Evolutionary conservation across 805 yeast species (phyloP), one percentile per base, ranked within the genome.

Genomic region (Hanseniaspora jakobsenii): DNA sequence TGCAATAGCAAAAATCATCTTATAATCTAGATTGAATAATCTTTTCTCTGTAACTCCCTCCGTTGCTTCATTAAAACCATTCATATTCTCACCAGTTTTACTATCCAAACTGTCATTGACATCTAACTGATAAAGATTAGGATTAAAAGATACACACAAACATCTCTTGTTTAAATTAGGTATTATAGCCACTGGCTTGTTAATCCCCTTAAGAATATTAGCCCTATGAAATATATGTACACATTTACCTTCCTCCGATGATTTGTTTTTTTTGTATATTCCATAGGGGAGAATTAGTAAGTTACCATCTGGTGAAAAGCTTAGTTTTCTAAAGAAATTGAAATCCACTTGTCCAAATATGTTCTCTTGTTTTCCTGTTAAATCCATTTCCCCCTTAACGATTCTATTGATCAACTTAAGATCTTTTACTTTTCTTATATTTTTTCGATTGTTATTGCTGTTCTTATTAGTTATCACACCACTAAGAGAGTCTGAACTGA

Each of bases 241-340:
- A 0, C 94, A 80, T 56, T 86, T 82, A 1, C 67, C 57, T 28
- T 36, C 42, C 3, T 38, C 41, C 9, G 36, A 41, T 43, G 39
- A 49, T 38, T 48, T 42, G 24, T 36, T 50, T 9, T 53, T 56
- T 54, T 71, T 71, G 60, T 72, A 64, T 50, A 75, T 62, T 47
- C 95, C 93, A 43, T 93, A 66, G 32, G 91, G 94, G 0, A 93
- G 74, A 23, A 89, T 62, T 26, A 91, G 63, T 30, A 91, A 59
- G 45, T 70, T 67, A 0, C 99, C 99, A 60, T 93, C 96, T 0
- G 95, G 94, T 0, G 95, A 81, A 56, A 89, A 85, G 1, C 79
- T 62, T 45, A 89, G 67, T 49, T 97, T 65, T 49, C 99, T 69
- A 66, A 91, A 91, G 56, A 91, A 91, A 1, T 95, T 81, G 46